Conservation (phyloP, 1,284 basidiomycete species). For the Cyathus olla region DNA sequence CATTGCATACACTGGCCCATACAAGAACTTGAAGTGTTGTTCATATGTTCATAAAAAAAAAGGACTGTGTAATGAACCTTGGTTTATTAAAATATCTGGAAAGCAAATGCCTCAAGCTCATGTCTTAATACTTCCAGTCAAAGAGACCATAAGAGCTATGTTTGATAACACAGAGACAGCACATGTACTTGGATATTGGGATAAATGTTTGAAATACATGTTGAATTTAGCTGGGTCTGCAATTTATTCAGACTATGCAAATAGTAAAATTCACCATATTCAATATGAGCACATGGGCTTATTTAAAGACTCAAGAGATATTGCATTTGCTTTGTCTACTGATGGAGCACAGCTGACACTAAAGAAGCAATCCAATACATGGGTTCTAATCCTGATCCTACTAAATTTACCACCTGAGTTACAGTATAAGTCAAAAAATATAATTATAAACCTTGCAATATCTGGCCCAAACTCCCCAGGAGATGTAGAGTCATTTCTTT, state of each 20-base stretch:
- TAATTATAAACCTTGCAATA: conserved; percentile 30
- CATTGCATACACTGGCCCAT: conserved; percentile 36
- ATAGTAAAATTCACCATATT: conserved; percentile 20
- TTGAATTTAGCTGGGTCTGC: conserved; percentile 14
- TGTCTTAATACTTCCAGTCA: conserved; percentile 26
- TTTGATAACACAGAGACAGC: conserved; percentile 33
- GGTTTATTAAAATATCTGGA: not conserved
- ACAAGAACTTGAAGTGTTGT: conserved; percentile 10
- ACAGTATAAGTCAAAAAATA: conserved; percentile 22
- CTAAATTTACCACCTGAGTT: conserved; percentile 32
- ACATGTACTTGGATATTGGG: conserved; percentile 22
- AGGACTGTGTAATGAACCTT: not conserved
- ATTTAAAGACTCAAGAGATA: conserved; percentile 28
- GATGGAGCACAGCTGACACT: conserved; percentile 42
- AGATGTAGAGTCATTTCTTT: conserved; percentile 39
- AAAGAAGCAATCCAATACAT: conserved; percentile 42
- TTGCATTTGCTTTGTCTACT: conserved; percentile 36
- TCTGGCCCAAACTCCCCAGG: conserved; percentile 39
- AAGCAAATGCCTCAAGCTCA: conserved; percentile 21
- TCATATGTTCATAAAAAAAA: not conserved
- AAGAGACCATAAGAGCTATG: conserved; percentile 29
- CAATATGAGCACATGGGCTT: conserved; percentile 20
- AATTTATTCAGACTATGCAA: conserved; percentile 32
- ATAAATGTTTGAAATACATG: conserved; percentile 22
- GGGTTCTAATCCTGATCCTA: conserved; percentile 32